phyloP scores from a whole-genome alignment of 495 filamentous ascomycete species.

The Cryomyces minteri region DNA sequence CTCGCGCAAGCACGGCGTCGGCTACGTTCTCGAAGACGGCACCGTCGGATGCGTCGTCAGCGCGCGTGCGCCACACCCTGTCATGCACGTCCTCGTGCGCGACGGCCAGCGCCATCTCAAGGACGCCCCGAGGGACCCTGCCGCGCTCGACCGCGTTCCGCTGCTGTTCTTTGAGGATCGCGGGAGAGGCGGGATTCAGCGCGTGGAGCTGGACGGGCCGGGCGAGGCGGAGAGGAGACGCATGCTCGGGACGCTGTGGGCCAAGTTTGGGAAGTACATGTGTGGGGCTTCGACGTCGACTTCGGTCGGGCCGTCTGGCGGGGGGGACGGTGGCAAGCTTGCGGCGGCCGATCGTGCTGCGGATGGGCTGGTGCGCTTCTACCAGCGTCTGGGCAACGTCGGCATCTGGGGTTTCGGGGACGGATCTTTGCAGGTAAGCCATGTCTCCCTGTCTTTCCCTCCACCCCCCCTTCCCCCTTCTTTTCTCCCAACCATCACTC shows the following conservation, averaged over 20 bases:
- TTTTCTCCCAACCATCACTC: not conserved
- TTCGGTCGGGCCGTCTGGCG: conserved; percentile 22
- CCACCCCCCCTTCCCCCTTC: not conserved
- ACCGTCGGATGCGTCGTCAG: conserved; percentile 19
- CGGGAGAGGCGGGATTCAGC: too few species aligned
- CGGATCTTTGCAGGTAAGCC: conserved; percentile 59
- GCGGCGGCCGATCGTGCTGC: not conserved
- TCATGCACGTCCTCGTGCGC: conserved; percentile 16
- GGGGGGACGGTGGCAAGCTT: conserved; percentile 7
- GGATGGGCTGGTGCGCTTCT: conserved; percentile 52
- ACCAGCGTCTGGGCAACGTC: conserved; percentile 73
- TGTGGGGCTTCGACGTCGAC: conserved; percentile 36
- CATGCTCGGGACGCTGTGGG: conserved; percentile 63
- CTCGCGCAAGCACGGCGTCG: conserved; percentile 20
- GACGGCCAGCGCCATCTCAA: conserved; percentile 34
- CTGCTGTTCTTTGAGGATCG: conserved; percentile 68
- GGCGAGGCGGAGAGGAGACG: conserved; percentile 39
- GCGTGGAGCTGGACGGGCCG: conserved; percentile 2
- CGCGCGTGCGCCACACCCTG: conserved; percentile 10
- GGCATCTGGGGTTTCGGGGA: conserved; percentile 81
- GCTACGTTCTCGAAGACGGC: conserved; percentile 21
- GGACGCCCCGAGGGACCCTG: conserved; percentile 31
- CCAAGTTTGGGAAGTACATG: conserved; percentile 94
- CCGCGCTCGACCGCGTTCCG: conserved; percentile 44
- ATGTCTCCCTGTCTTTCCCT: not conserved